Percentiles rank a stretch among this genome's conserved stretches.
Conservation (phyloP, 2,329 filamentous ascomycete species). For the Talaromyces sp. region DNA sequence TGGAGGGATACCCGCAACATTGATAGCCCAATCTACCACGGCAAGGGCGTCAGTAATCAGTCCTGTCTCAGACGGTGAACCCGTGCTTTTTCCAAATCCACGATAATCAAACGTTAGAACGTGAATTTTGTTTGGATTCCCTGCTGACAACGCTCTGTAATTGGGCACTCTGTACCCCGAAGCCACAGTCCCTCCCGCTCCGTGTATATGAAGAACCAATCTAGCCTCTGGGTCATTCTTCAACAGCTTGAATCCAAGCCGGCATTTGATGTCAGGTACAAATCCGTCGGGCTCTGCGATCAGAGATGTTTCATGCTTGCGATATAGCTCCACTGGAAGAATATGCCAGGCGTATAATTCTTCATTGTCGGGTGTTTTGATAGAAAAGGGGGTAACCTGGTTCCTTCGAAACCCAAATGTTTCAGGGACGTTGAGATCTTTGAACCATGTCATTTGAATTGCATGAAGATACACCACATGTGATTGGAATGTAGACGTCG, state of each 20-base stretch:
- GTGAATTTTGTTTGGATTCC: conserved; percentile 57
- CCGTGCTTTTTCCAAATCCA: conserved; percentile 59
- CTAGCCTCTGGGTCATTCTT: conserved; percentile 49
- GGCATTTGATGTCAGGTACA: conserved; percentile 38
- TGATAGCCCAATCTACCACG: conserved; percentile 57
- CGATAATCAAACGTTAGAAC: conserved; percentile 58
- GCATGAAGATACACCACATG: conserved; percentile 61
- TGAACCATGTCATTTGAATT: conserved; percentile 58
- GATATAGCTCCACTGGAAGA: conserved; percentile 51
- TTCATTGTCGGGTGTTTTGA: conserved; percentile 46
- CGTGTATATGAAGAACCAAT: conserved; percentile 58
- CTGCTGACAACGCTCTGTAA: conserved; percentile 5
- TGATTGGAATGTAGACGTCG: conserved; percentile 51
- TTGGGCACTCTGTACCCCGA: conserved; percentile 11
- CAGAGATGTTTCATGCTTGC: conserved; percentile 46
- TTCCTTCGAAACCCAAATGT: conserved; percentile 53
- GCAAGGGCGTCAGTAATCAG: conserved; percentile 58
- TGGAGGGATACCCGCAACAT: conserved; percentile 55
- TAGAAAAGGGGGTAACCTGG: conserved; percentile 54
- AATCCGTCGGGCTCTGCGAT: conserved; percentile 42
- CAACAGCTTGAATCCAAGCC: conserved; percentile 48
- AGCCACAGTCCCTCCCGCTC: conserved; percentile 19
- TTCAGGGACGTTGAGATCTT: conserved; percentile 54
- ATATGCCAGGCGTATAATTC: conserved; percentile 55
- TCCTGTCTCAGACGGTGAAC: conserved; percentile 58